Conservation (phyloP, 257 asterid species). For the Fraxinus anomala region DNA sequence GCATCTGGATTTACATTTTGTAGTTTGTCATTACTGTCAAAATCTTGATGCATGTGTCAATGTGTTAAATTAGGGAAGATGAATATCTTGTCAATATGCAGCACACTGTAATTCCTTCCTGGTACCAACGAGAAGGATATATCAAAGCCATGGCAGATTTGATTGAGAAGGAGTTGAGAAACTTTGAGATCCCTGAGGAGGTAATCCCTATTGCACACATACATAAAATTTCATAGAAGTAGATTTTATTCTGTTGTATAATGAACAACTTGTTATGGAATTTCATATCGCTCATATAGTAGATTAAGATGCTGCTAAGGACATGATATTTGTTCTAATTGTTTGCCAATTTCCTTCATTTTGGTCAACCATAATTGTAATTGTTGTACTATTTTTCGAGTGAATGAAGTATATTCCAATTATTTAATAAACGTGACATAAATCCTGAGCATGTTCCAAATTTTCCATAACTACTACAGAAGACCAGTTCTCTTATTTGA, state of each 20-base stretch:
- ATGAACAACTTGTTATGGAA: constrained; percentile 12
- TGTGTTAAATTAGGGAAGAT: constrained; percentile 72
- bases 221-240: not conserved
- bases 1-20: constrained; percentile 27
- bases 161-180: constrained; percentile 79
- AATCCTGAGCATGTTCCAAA: not conserved
- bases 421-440: not conserved
- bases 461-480: not conserved
- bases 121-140: constrained; percentile 99
- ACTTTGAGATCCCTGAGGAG: constrained; percentile 74
- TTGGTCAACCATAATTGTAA: constrained; percentile 1
- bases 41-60: constrained; percentile 29
- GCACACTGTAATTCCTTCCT: constrained; percentile 98
- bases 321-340: not conserved
- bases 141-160: constrained; percentile 93
- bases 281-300: constrained; percentile 4
- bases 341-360: constrained; percentile 17
- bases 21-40: constrained; percentile 23
- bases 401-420: not conserved
- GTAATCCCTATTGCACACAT: constrained; percentile 41
- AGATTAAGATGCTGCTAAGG: constrained; percentile 16
- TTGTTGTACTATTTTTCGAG: not conserved
- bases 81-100: constrained; percentile 98
- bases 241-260: constrained; percentile 11
- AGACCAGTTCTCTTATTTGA: not conserved